Evolutionary conservation across 441 rosid species (phyloP).

Genomic region (Daphne laureola): DNA sequence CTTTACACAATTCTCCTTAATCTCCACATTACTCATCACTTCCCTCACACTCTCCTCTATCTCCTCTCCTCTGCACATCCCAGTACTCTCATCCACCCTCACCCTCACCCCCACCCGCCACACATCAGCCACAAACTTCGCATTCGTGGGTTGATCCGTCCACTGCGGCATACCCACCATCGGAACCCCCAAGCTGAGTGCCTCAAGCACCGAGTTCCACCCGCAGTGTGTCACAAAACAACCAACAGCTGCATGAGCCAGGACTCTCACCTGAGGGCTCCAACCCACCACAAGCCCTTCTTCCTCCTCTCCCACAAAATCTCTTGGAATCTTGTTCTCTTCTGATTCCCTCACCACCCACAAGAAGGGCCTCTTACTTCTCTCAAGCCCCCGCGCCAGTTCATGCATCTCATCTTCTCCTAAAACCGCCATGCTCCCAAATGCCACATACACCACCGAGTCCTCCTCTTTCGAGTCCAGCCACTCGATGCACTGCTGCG

Average conservation of each 20-base stretch:
- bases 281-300: constrained; percentile 19
- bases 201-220: constrained; percentile 29
- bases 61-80: constrained; percentile 20
- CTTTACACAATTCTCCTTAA: constrained; percentile 11
- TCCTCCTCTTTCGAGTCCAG: constrained; percentile 24
- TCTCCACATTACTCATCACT: constrained; percentile 21
- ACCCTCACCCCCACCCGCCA: constrained; percentile 26
- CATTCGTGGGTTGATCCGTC: constrained; percentile 26
- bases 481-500: constrained; percentile 32
- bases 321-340: constrained; percentile 25
- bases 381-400: constrained; percentile 31
- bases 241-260: constrained; percentile 20
- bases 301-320: constrained; percentile 4
- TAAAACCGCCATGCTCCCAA: constrained; percentile 40
- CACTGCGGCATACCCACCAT: constrained; percentile 32
- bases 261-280: constrained; percentile 19
- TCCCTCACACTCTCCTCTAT: constrained; percentile 18
- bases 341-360: constrained; percentile 49
- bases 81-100: constrained; percentile 12
- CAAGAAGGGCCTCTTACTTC: constrained; percentile 20
- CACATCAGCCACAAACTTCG: constrained; percentile 20
- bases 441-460: constrained; percentile 52
- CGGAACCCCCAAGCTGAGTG: constrained; percentile 28
- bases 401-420: constrained; percentile 38
- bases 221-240: constrained; percentile 30